Conservation (phyloP, 192 early-diverging fungal genomes). For the Pilaira anomala region DNA sequence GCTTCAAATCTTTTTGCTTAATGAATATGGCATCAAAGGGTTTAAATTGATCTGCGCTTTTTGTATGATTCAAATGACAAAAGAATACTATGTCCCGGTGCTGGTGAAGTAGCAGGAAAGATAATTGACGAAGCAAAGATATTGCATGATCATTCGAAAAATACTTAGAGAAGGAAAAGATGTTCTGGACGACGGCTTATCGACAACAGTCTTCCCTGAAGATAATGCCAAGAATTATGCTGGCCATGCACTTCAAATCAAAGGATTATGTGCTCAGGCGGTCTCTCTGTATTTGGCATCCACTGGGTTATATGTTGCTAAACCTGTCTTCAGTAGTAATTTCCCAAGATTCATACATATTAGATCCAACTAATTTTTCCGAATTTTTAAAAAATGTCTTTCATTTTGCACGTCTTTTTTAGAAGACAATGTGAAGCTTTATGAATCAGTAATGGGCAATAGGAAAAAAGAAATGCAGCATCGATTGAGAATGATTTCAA, state of each 20-base stretch:
- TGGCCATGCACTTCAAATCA: background rate
- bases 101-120: background rate
- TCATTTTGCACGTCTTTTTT: background rate
- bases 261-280: background rate
- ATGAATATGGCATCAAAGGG: too few species aligned
- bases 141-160: conserved; percentile 3
- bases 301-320: background rate
- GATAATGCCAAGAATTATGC: background rate
- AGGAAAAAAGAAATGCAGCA: too few species aligned
- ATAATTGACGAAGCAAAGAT: conserved; percentile 4
- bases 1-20: too few species aligned
- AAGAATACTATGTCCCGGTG: conserved; percentile 2
- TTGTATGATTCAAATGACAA: background rate
- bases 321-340: background rate
- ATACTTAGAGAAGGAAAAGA: conserved; percentile 13
- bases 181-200: conserved; percentile 1
- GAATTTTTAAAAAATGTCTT: background rate
- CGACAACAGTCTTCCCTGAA: background rate
- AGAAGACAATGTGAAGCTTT: background rate
- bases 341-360: background rate
- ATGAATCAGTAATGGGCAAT: background rate
- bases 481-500: background rate
- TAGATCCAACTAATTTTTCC: background rate
- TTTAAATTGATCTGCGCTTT: conserved; percentile 10
- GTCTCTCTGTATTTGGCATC: background rate